Evolutionary conservation across 1,284 basidiomycete species (phyloP).

Genomic region (Cystobasidiaceae sp.): DNA sequence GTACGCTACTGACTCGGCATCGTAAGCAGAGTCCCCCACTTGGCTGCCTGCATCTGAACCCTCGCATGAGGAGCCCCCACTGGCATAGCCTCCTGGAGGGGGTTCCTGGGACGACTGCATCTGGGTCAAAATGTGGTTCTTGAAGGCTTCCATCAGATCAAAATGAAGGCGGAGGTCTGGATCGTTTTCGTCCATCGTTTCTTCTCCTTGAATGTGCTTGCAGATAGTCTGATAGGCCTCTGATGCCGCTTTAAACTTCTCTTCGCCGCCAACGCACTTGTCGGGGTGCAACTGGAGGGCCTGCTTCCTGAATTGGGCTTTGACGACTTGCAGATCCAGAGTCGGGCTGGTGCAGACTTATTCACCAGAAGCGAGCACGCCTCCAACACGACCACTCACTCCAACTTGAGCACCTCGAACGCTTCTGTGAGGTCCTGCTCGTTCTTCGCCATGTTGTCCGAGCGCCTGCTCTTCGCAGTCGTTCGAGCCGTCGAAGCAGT

Average conservation of each 20-base stretch:
- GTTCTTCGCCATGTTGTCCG: no score
- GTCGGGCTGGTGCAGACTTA: not conserved
- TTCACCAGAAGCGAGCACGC: no score
- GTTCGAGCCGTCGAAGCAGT: no score
- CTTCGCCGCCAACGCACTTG: slow-evolving; percentile 57
- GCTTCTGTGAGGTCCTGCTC: not conserved
- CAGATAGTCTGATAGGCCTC: slow-evolving; percentile 61
- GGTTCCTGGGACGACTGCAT: not conserved
- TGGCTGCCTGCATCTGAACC: not conserved
- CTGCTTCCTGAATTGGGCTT: slow-evolving; percentile 63
- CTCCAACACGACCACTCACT: not conserved
- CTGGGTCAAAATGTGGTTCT: not conserved
- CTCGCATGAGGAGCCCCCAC: slow-evolving; percentile 23
- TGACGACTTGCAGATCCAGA: slow-evolving; percentile 48
- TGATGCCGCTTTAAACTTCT: slow-evolving; percentile 61
- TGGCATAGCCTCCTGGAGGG: slow-evolving; percentile 7
- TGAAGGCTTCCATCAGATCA: slow-evolving; percentile 42
- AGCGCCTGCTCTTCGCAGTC: no score
- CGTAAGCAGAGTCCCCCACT: not conserved
- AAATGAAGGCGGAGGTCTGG: slow-evolving; percentile 31
- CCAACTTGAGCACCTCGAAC: not conserved
- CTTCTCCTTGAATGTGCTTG: slow-evolving; percentile 52
- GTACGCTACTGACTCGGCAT: not conserved
- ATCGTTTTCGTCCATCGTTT: not conserved
- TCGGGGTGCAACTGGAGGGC: slow-evolving; percentile 66